Base-by-base conservation (phyloP, 768 basidiomycete species). In the Boletales sp. region DNA sequence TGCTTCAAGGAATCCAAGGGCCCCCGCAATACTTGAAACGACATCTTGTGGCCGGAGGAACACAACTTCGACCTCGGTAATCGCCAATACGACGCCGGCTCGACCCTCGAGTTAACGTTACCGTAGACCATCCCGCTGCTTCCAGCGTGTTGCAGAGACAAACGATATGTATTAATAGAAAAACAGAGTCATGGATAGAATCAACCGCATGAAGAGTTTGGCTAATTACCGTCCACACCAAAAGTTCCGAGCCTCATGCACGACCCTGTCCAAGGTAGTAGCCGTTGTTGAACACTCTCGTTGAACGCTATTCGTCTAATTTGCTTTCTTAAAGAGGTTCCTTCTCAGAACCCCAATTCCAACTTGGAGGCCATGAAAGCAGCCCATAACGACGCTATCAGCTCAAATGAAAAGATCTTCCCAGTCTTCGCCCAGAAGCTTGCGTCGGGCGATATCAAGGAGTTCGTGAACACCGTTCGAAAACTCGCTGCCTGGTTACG, bases 401-500 rank as follows among this genome's bases (percentile, higher is more conserved):
- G 10, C 30, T 47, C 60, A 5, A 68, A 70, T 15, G 69, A 75
- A 52, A 74, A 62, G 48, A 64, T 72, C 36, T 75, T 77, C 43
- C 61, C 62, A 0, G 13, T 65, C 7, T 71, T 72, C 46, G 63
- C 65, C 18, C 59, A 50, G 35, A 73, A 63, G 48, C 63, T 76
- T 29, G 53, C 60, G 3, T 61, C 66, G 41, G 50, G 59, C 21
- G 62, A 75, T 38, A 3, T 40, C 37, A 57, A 38, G 9, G 59
- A 65, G 12, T 69, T 53, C 17, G 15, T 37, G 19, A 47, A 18
- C 15, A 66, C 53, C 2, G 31, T 73, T 7, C 57, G 58, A 15
- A 80, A 74, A 58, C 62, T 82, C 17, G 62, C 69, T 1, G 6
- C n/a, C 2, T 83, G 79, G 79, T 58, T 81, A 37, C 42, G 58